Evolutionary conservation across 1,284 basidiomycete species (phyloP).

Genomic region (Pseudozyma tsukubaensis): DNA sequence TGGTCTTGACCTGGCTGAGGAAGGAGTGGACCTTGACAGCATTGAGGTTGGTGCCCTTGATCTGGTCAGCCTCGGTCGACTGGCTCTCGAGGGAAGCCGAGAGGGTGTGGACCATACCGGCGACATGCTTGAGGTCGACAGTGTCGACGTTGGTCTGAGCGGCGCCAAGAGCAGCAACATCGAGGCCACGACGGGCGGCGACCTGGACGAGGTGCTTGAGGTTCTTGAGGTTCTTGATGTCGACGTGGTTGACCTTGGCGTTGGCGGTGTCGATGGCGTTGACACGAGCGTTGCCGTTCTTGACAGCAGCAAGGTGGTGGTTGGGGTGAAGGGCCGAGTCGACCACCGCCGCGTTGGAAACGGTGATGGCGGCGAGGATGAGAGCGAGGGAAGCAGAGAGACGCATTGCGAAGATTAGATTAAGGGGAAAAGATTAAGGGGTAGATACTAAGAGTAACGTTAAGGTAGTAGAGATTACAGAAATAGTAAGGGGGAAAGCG

Average conservation of each 20-base stretch:
- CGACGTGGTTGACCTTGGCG: slow-evolving; percentile 7
- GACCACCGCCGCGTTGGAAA: slow-evolving; percentile 24
- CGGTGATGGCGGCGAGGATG: slow-evolving; percentile 33
- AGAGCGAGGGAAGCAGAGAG: slow-evolving; percentile 30
- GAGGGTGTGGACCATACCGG: slow-evolving; percentile 31
- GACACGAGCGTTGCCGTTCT: slow-evolving; percentile 20
- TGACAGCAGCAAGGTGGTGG: slow-evolving; percentile 23
- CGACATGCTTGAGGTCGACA: slow-evolving; percentile 31
- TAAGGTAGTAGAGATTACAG: not conserved
- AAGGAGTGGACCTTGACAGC: slow-evolving; percentile 5
- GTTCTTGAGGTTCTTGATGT: slow-evolving; percentile 20
- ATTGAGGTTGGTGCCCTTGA: slow-evolving; percentile 16
- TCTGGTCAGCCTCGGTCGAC: slow-evolving; percentile 14
- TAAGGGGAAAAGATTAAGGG: not conserved
- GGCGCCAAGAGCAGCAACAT: slow-evolving; percentile 4
- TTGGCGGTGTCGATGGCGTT: slow-evolving; percentile 23
- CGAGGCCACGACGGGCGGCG: slow-evolving; percentile 12
- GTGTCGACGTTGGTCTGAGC: slow-evolving; percentile 6
- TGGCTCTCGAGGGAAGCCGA: slow-evolving; percentile 30
- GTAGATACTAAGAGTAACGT: not conserved
- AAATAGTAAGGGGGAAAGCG: not conserved
- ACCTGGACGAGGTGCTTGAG: slow-evolving; percentile 18
- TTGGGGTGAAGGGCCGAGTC: slow-evolving; percentile 16
- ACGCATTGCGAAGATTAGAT: slow-evolving; percentile 25
- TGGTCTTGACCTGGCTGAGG: slow-evolving; percentile 10